Evolutionary conservation across 129 eudicot species (phyloP).

Genomic region (Centrapalus pauciflorus): DNA sequence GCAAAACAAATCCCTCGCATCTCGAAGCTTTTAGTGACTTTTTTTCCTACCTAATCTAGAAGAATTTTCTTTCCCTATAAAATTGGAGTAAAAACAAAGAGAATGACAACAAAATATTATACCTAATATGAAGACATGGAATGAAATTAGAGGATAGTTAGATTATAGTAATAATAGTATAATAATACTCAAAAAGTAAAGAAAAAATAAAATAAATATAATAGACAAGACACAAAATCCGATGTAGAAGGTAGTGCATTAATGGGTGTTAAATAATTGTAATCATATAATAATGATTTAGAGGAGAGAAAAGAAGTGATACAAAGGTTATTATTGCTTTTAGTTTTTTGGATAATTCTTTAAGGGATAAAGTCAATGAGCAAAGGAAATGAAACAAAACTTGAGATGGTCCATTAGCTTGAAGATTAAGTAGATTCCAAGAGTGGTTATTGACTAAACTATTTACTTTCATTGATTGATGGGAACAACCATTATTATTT

Average conservation of each 20-base stretch:
- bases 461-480: background rate
- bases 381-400: slow-evolving; percentile 24
- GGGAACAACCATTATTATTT: slow-evolving; percentile 10
- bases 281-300: slow-evolving; percentile 30
- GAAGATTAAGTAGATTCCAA: slow-evolving; percentile 29
- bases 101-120: slow-evolving; percentile 36
- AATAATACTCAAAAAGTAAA: slow-evolving; percentile 19
- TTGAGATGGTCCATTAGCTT: slow-evolving; percentile 33
- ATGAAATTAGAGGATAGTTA: slow-evolving; percentile 36
- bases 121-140: slow-evolving; percentile 51
- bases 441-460: slow-evolving; percentile 29
- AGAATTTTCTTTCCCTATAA: slow-evolving; percentile 21
- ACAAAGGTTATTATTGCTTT: slow-evolving; percentile 11
- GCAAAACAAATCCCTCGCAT: background rate
- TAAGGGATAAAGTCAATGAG: slow-evolving; percentile 23
- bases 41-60: slow-evolving; percentile 19
- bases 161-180: slow-evolving; percentile 27
- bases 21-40: slow-evolving; percentile 9
- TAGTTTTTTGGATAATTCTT: background rate
- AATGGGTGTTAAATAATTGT: slow-evolving; percentile 31
- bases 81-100: slow-evolving; percentile 33
- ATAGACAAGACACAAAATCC: slow-evolving; percentile 39
- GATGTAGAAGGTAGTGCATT: slow-evolving; percentile 71
- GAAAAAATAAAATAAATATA: slow-evolving; percentile 8
- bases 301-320: slow-evolving; percentile 15